Evolutionary conservation across 2,329 filamentous ascomycete species (phyloP).

Genomic region (Ascochyta rabiei): DNA sequence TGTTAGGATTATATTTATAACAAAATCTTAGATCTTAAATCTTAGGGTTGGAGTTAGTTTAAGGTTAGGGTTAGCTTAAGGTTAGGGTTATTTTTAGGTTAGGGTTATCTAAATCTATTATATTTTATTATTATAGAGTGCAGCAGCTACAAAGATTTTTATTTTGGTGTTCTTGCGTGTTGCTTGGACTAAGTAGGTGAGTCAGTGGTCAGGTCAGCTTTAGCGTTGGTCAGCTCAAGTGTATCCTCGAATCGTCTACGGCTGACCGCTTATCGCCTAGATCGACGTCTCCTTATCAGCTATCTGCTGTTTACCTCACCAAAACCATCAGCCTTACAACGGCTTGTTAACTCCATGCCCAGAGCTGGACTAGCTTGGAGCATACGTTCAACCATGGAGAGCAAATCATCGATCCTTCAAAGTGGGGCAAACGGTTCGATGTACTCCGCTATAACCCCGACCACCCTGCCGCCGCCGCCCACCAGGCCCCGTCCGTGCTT

Average conservation of each 20-base stretch:
- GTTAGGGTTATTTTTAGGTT: no score
- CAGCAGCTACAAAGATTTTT: no score
- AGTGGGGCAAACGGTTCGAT: not conserved
- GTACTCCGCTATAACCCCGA: constrained; percentile 12
- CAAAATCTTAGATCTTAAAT: no score
- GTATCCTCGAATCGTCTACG: not conserved
- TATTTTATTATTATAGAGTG: no score
- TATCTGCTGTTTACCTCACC: constrained; percentile 33
- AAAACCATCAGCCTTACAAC: constrained; percentile 10
- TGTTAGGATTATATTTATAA: no score
- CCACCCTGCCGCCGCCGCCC: constrained; percentile 15
- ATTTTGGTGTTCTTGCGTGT: no score
- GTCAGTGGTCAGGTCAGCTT: no score
- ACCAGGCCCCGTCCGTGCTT: constrained; percentile 17
- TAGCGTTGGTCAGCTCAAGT: no score
- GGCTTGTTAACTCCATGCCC: constrained; percentile 22
- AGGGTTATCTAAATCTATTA: no score
- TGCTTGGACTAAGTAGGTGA: no score
- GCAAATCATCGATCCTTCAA: constrained; percentile 15
- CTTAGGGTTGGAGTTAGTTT: no score
- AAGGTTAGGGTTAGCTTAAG: no score
- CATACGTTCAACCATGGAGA: not conserved
- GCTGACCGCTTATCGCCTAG: constrained; percentile 19
- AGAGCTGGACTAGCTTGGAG: constrained; percentile 6
- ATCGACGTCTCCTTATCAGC: constrained; percentile 26